phyloP scores from a whole-genome alignment of 176 grass and related monocot species.

The Metroxylon sagu region DNA sequence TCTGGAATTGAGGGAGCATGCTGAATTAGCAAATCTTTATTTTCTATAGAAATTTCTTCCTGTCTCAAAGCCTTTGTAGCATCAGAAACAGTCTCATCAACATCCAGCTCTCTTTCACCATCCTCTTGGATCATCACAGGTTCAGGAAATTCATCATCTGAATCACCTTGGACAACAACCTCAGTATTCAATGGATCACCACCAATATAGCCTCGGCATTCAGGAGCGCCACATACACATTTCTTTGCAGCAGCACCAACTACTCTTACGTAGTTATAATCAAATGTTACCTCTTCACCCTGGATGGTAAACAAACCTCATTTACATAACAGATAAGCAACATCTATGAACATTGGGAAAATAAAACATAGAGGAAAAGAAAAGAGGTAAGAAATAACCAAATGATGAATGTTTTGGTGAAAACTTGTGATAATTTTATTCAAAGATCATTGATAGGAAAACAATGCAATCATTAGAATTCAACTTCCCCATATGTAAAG shows the following conservation, averaged over 20 bases:
- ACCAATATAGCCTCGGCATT: conserved; percentile 87
- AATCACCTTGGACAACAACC: conserved; percentile 41
- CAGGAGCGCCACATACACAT: conserved; percentile 68
- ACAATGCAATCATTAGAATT: too few species aligned
- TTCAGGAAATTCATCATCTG: conserved; percentile 28
- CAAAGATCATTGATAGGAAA: too few species aligned
- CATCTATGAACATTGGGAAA: too few species aligned
- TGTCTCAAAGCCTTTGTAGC: conserved; percentile 20
- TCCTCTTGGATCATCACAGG: conserved; percentile 23
- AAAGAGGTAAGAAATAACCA: too few species aligned
- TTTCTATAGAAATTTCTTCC: conserved; percentile 18
- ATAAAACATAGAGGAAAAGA: too few species aligned
- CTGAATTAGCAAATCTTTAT: conserved; percentile 21
- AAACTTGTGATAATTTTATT: too few species aligned
- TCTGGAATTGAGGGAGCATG: conserved; percentile 14
- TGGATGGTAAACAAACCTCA: conserved; percentile 22
- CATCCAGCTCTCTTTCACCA: conserved; percentile 26
- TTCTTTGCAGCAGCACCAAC: conserved; percentile 90
- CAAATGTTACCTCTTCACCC: conserved; percentile 96
- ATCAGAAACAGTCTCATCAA: conserved; percentile 26
- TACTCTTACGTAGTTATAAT: conserved; percentile 95
- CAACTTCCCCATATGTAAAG: too few species aligned
- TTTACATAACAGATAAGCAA: conserved; percentile 2
- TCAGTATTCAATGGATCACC: conserved; percentile 58
- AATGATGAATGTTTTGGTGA: too few species aligned